Percentiles rank a stretch among this genome's conserved stretches.
Evolutionary conservation across 306 rosid genomes (phyloP).

Genomic region (Castanea crenata): DNA sequence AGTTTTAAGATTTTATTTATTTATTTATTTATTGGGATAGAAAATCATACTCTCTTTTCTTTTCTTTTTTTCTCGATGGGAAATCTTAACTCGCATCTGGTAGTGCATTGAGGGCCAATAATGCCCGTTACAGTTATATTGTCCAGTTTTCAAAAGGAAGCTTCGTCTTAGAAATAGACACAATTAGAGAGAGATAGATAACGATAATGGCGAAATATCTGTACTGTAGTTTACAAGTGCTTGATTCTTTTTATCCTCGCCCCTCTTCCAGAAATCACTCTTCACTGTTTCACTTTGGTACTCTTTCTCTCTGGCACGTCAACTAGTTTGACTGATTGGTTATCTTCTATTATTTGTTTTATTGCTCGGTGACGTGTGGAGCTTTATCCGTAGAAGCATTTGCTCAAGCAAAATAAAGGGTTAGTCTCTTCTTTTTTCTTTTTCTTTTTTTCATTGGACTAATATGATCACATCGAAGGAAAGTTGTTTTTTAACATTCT

Average conservation of each 20-base stretch:
- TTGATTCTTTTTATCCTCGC: neutral
- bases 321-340: neutral
- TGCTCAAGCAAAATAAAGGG: neutral
- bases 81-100: too few species aligned
- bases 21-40: too few species aligned
- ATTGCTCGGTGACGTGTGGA: neutral
- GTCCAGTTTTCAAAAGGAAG: neutral
- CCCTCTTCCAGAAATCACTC: slow-evolving; percentile 1
- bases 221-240: neutral
- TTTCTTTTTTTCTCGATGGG: too few species aligned
- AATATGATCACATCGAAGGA: neutral
- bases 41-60: too few species aligned
- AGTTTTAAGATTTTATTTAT: too few species aligned
- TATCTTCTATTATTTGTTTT: neutral
- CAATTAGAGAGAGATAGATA: neutral
- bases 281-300: slow-evolving; percentile 37
- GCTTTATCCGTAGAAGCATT: neutral
- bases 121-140: too few species aligned
- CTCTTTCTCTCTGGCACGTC: slow-evolving; percentile 12
- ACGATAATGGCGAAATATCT: slow-evolving; percentile 16
- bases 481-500: neutral
- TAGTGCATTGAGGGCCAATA: too few species aligned
- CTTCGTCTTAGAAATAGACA: neutral
- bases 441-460: neutral
- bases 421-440: too few species aligned